Conservation (phyloP, 2,329 filamentous ascomycete species). For the Epichloe glyceriae region DNA sequence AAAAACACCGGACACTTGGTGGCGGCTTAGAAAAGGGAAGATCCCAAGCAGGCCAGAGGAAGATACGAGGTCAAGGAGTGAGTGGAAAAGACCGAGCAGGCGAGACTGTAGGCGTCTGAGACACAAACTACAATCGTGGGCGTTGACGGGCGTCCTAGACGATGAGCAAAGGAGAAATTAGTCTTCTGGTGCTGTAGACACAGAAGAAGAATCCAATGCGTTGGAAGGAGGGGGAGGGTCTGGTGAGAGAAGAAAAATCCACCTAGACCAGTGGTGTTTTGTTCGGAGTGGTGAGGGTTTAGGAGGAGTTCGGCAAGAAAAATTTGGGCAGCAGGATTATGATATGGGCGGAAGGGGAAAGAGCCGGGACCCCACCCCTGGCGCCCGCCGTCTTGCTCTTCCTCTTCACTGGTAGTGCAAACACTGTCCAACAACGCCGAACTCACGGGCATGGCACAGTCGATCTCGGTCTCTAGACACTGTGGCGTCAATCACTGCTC, state of each 20-base stretch:
- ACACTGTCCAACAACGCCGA: no score
- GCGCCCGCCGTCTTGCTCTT: not conserved
- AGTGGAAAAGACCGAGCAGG: slow-evolving; percentile 16
- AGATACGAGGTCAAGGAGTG: slow-evolving; percentile 16
- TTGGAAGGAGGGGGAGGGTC: slow-evolving; percentile 19
- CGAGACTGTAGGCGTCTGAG: slow-evolving; percentile 11
- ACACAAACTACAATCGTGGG: slow-evolving; percentile 19
- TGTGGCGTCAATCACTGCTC: no score
- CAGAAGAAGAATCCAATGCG: slow-evolving; percentile 22
- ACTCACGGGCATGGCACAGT: no score
- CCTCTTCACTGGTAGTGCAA: not conserved
- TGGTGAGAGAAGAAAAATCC: slow-evolving; percentile 19
- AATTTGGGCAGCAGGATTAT: slow-evolving; percentile 25
- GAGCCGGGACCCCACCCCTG: slow-evolving; percentile 7
- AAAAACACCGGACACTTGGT: slow-evolving; percentile 8
- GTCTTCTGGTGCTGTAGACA: slow-evolving; percentile 19
- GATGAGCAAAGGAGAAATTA: slow-evolving; percentile 14
- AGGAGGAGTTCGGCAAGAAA: slow-evolving; percentile 22
- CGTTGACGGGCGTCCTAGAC: slow-evolving; percentile 14
- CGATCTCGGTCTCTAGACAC: no score
- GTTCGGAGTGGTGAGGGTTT: slow-evolving; percentile 23
- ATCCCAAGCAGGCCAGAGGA: slow-evolving; percentile 11
- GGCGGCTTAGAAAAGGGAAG: slow-evolving; percentile 12
- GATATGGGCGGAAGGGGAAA: slow-evolving; percentile 20
- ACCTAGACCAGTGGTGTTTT: slow-evolving; percentile 21